Conservation (phyloP, 306 rosid genomes). For the Fagus sylvatica region DNA sequence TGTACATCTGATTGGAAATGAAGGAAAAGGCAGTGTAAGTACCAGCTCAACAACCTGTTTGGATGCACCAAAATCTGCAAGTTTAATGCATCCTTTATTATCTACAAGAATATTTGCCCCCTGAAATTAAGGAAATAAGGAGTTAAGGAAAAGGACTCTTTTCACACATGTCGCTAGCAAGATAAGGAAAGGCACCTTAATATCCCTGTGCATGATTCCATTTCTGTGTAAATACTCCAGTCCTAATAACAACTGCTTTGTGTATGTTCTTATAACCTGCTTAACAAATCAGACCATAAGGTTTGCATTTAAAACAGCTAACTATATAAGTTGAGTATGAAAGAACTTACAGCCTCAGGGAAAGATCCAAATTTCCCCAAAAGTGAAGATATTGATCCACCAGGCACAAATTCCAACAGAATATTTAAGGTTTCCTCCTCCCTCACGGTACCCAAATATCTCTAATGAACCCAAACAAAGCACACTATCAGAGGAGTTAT, state of each 20-base stretch:
- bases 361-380: slow-evolving; percentile 98
- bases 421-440: slow-evolving; percentile 92
- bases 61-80: slow-evolving; percentile 99
- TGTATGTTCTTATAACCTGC: slow-evolving; percentile 89
- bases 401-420: slow-evolving; percentile 95
- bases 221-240: slow-evolving; percentile 90
- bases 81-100: slow-evolving; percentile 96
- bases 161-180: slow-evolving; percentile 11
- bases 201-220: slow-evolving; percentile 99
- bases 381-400: slow-evolving; percentile 98
- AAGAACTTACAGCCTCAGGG: slow-evolving; percentile 92
- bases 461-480: slow-evolving; percentile 47
- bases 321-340: slow-evolving; percentile 11
- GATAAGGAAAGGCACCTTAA: slow-evolving; percentile 58
- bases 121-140: slow-evolving; percentile 41
- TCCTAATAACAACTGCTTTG: slow-evolving; percentile 87
- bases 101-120: slow-evolving; percentile 99
- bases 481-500: slow-evolving; percentile 29
- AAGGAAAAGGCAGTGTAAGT: slow-evolving; percentile 23
- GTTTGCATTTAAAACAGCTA: slow-evolving; percentile 18
- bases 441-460: slow-evolving; percentile 95
- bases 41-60: slow-evolving; percentile 99
- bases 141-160: slow-evolving; percentile 10
- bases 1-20: slow-evolving; percentile 12
- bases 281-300: slow-evolving; percentile 31